Percentiles rank a stretch among this genome's conserved stretches.
phyloP scores from a whole-genome alignment of 495 filamentous ascomycete species.

The Lepraria neglecta region DNA sequence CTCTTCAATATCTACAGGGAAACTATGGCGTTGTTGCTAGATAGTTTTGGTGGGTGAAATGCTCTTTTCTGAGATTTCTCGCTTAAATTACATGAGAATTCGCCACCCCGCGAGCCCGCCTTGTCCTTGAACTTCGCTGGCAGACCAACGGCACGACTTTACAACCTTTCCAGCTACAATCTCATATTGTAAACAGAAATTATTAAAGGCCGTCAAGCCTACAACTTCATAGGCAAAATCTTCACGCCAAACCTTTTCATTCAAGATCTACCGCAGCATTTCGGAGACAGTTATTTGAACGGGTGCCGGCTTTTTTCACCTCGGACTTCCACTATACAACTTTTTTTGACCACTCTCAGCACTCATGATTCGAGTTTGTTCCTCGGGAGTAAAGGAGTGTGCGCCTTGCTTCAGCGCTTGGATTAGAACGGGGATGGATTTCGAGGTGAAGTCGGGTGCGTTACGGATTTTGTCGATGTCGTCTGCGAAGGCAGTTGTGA shows the following conservation, averaged over 20 bases:
- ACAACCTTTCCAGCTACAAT: too few relatives aligned
- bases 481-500: slow-evolving; percentile 62
- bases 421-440: slow-evolving; percentile 55
- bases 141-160: too few relatives aligned
- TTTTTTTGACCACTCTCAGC: background rate
- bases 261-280: too few relatives aligned
- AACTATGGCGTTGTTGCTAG: too few relatives aligned
- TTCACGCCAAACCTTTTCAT: too few relatives aligned
- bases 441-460: slow-evolving; percentile 61
- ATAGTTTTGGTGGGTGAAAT: background rate
- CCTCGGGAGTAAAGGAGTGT: slow-evolving; percentile 30
- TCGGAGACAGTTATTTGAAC: too few relatives aligned
- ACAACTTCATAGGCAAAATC: too few relatives aligned
- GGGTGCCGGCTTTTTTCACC: too few relatives aligned
- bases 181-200: too few relatives aligned
- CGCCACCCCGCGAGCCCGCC: background rate
- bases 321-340: too few relatives aligned
- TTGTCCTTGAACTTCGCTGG: too few relatives aligned
- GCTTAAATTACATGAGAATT: background rate
- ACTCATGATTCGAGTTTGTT: slow-evolving; percentile 24
- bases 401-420: slow-evolving; percentile 58
- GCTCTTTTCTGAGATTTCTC: background rate
- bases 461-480: slow-evolving; percentile 61
- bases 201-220: too few relatives aligned
- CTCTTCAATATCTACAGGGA: background rate